These are phyloP conservation scores for Ceratocystis albifundus DNA, from an alignment of 2,329 filamentous ascomycete genomes.

Conservation along the genomic window DNA sequence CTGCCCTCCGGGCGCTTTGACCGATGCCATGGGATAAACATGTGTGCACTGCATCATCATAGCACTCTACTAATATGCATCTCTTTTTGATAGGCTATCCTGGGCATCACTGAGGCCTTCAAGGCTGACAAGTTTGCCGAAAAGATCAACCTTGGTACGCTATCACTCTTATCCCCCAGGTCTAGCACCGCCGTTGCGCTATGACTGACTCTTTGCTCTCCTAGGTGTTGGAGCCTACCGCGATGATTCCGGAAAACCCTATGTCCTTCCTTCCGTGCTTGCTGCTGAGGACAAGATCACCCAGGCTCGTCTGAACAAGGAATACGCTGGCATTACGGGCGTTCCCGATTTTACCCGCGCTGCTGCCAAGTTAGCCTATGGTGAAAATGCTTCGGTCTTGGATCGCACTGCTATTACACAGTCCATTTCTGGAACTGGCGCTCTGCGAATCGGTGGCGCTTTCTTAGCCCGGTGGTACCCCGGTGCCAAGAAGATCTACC, in stretches of 20 bases:
- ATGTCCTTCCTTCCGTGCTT: slow-evolving; percentile 87
- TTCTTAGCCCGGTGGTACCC: slow-evolving; percentile 91
- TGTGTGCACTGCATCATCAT: neutral
- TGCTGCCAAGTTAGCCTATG: slow-evolving; percentile 84
- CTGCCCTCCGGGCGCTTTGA: neutral
- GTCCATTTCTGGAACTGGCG: slow-evolving; percentile 95
- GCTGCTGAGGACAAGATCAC: slow-evolving; percentile 81
- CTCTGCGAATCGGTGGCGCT: slow-evolving; percentile 83
- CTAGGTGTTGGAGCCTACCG: slow-evolving; percentile 92
- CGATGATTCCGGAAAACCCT: slow-evolving; percentile 95
- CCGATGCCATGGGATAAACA: neutral
- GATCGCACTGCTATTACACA: slow-evolving; percentile 82
- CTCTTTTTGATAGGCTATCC: slow-evolving; percentile 51
- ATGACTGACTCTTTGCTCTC: slow-evolving; percentile 17
- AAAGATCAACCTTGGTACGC: slow-evolving; percentile 92
- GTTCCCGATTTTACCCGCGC: slow-evolving; percentile 87
- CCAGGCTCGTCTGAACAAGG: slow-evolving; percentile 72
- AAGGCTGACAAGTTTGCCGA: slow-evolving; percentile 87
- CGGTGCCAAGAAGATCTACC: slow-evolving; percentile 87
- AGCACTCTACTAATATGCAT: neutral
- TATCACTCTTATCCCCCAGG: slow-evolving; percentile 14
- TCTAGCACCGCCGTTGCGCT: slow-evolving; percentile 13
- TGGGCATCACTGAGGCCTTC: slow-evolving; percentile 96
- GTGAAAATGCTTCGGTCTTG: slow-evolving; percentile 64
- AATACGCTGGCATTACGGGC: slow-evolving; percentile 96